A percentile compares a stretch with the other conserved stretches of the same genome.
phyloP scores from a whole-genome alignment of 1,139 yeast species.

The Debaryomycetaceae sp. region DNA sequence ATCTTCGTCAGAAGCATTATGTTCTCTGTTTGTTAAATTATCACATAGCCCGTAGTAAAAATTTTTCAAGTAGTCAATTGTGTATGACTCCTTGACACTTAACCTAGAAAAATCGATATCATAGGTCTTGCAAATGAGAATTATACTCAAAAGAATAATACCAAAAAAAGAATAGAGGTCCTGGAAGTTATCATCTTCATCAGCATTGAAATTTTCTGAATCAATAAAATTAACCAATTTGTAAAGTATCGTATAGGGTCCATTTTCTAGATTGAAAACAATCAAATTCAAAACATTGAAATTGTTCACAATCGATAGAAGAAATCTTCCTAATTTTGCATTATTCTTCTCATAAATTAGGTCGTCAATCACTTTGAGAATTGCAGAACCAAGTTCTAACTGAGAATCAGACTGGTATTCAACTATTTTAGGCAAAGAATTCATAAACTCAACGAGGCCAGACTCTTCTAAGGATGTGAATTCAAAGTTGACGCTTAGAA shows the following conservation, averaged over 20 bases:
- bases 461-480: constrained; percentile 54
- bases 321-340: constrained; percentile 47
- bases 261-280: constrained; percentile 23
- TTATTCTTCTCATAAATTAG: constrained; percentile 38
- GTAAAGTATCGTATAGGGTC: constrained; percentile 22
- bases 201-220: constrained; percentile 28
- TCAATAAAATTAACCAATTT: constrained; percentile 35
- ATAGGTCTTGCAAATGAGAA: constrained; percentile 44
- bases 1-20: constrained; percentile 19
- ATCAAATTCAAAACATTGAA: constrained; percentile 41
- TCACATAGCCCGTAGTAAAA: constrained; percentile 33
- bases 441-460: constrained; percentile 40
- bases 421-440: constrained; percentile 23
- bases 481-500: constrained; percentile 50
- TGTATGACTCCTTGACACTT: constrained; percentile 28
- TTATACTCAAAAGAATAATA: constrained; percentile 48
- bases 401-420: constrained; percentile 40
- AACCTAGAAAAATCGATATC: constrained; percentile 31
- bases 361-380: constrained; percentile 33
- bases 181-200: constrained; percentile 59
- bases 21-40: constrained; percentile 22
- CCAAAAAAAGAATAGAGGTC: constrained; percentile 72
- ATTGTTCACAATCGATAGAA: constrained; percentile 43
- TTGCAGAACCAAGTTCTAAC: constrained; percentile 30
- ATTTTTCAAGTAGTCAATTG: constrained; percentile 31